A percentile compares a stretch with the other conserved stretches of the same genome.
Conservation (phyloP, 2,329 filamentous ascomycete genomes). For the Penicillium carneum region DNA sequence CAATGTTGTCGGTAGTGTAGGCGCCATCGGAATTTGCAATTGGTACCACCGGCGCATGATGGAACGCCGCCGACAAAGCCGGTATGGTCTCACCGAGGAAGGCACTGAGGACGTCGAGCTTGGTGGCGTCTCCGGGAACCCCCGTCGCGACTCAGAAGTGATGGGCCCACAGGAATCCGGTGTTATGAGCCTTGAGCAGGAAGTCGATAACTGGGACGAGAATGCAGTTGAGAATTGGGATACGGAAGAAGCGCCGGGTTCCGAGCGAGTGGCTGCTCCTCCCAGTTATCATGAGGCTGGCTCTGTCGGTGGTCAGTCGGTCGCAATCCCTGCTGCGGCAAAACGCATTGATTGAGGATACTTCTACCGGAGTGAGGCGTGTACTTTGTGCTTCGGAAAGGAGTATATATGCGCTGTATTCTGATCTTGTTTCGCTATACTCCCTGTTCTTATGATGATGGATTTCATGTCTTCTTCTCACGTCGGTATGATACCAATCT, state of each 20-base stretch:
- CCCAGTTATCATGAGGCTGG: constrained; percentile 32
- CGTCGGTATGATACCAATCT: constrained; percentile 29
- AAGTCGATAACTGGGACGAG: constrained; percentile 94
- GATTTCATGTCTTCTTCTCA: constrained; percentile 29
- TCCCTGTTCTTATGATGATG: constrained; percentile 25
- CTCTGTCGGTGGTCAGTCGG: constrained; percentile 25
- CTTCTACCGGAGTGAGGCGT: background rate
- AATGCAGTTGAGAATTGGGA: constrained; percentile 74
- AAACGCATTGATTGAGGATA: constrained; percentile 45
- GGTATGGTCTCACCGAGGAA: constrained; percentile 71
- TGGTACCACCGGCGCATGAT: constrained; percentile 98
- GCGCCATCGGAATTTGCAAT: constrained; percentile 75
- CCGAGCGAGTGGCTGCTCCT: constrained; percentile 32
- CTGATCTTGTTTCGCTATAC: background rate
- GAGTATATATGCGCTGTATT: background rate
- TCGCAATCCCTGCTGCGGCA: constrained; percentile 34
- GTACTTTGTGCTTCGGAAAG: background rate
- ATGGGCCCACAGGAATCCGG: constrained; percentile 68
- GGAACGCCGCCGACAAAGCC: constrained; percentile 78
- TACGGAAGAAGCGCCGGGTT: constrained; percentile 58
- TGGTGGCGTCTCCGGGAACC: constrained; percentile 60
- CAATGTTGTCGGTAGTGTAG: constrained; percentile 80
- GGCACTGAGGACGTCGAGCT: constrained; percentile 74
- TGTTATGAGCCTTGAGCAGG: constrained; percentile 73
- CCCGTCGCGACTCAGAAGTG: constrained; percentile 45